Percentiles rank a stretch among this genome's conserved stretches.
Conservation (phyloP, 495 filamentous ascomycete genomes). For the Talaromyces proteolyticus region DNA sequence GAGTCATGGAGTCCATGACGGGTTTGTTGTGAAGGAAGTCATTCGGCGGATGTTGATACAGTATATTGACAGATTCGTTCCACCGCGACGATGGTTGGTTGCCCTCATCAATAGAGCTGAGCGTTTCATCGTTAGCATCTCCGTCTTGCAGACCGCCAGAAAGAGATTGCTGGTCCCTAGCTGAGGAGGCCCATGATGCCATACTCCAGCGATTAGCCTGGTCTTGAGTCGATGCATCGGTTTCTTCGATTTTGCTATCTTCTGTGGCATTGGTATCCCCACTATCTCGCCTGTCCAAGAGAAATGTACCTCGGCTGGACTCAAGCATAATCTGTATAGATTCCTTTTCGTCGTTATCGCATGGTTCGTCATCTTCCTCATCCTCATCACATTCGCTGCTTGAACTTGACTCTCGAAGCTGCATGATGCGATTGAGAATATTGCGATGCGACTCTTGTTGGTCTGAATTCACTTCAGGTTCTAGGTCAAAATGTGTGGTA, state of each 20-base stretch:
- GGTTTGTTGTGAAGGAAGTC: conserved; percentile 10
- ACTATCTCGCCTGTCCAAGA: conserved; percentile 24
- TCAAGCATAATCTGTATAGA: conserved; percentile 58
- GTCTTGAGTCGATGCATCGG: conserved; percentile 13
- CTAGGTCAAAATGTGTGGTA: conserved; percentile 64
- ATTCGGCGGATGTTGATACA: not conserved
- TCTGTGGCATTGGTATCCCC: conserved; percentile 21
- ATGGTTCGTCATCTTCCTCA: conserved; percentile 47
- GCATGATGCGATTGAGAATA: conserved; percentile 46
- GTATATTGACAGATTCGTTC: not conserved
- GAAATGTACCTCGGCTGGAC: conserved; percentile 27
- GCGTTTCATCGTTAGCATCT: conserved; percentile 21
- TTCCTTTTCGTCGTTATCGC: conserved; percentile 42
- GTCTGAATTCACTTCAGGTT: conserved; percentile 58
- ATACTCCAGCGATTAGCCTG: conserved; percentile 41
- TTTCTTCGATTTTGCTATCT: conserved; percentile 12
- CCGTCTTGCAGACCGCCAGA: conserved; percentile 31
- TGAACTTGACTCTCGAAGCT: conserved; percentile 41
- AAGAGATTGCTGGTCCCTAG: conserved; percentile 34
- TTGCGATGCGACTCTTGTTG: conserved; percentile 38
- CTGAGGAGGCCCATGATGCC: conserved; percentile 48
- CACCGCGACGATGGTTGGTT: not conserved
- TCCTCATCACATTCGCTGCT: conserved; percentile 27
- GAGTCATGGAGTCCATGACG: conserved; percentile 9
- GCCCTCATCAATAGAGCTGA: not conserved